Evolutionary conservation across 75 land plant genomes (phyloP), one percentile per base, ranked within the genome.

Genomic region (Gnetum montanum): DNA sequence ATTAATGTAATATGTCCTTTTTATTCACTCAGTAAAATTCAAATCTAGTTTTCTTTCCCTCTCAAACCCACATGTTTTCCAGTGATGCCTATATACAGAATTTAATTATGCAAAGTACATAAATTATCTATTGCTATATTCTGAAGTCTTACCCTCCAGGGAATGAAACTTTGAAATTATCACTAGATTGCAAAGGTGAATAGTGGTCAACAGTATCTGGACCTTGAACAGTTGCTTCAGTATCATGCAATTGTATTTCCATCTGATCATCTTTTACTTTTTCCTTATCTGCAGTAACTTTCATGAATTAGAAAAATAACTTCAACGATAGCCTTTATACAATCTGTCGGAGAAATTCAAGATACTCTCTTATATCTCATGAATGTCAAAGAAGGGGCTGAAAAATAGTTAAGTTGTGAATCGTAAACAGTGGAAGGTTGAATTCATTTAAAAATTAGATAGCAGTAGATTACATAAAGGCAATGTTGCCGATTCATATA

Each of bases 241-340:
- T 16, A 33, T 20, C 19, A 23, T 53, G 13, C 55, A 19, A 15
- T 53, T 8, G 25, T 20, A 33, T 20, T 53, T 53, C 36, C 55
- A 3, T 28, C 55, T 53, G 36, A 6, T 13, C 29, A 22, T 10
- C 55, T 10, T 13, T 33, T 69, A 68, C 63, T 24, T 43, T 44
- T 75, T 46, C 65, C 66, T 55, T 54, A 71, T 78, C 86, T 82
- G 82, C 75, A 75, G 52, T 44, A 61, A 34, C 33, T 41, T 68
- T 34, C 51, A n/a, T 34, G 35, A 11, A 52, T 71, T 10, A 75
- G 54, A 53, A 53, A n/a, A n/a, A n/a, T n/a, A 22, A 20, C 36
- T 53, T 31, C 37, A 53, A 1, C 31, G 25, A 53, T 31, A 20
- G 2, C 10, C 22, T 19, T 53, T 26, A 53, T 20, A 30, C 55